Evolutionary conservation across 345 rosid genomes (phyloP), one percentile per base, ranked within the genome.

Genomic region (Eucalyptus tenuipes): DNA sequence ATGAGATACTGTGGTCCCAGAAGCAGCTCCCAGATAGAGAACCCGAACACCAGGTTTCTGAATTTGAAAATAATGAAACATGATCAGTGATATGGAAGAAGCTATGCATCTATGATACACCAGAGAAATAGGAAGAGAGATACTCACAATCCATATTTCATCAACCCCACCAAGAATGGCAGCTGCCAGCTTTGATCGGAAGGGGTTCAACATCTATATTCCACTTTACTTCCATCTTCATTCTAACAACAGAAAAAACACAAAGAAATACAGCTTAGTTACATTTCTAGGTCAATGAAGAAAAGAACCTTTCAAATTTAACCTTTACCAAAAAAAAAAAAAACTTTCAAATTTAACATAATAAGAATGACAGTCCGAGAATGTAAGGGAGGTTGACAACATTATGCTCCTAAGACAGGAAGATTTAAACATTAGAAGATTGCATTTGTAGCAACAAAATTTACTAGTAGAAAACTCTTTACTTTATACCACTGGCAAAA

Each of bases 91-190:
- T 10, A 13, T 47, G 25, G 16, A 16, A 88, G 59, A 16, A 85
- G 14, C 9, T 79, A 84, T 2, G 40, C 47, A 68, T 3, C 31
- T 44, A 15, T 44, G 24, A 22, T 17, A 68, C 17, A 87, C 47
- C 13, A 16, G 25, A 79, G 68, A 79, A 7, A 49, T 3, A 10
- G 79, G 7, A 47, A 86, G 20, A 25, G 20, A 61, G n/a, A 33
- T 33, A 85, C 99, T 94, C 84, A 97, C 99, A 91, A 98, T 97
- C 96, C 97, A 95, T 14, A 98, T 96, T 55, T 98, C 92, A 88
- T 98, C 99, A 91, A 97, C 98, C 92, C 99, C 99, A 89, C 99
- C 99, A 44, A 97, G 97, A 92, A 98, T 92, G 84, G 99, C 99
- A 86, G 99, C 98, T 0, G 99, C 99, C 92, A 97, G 91, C 92